Base-by-base conservation (phyloP, 257 asterid genomes). In the Petrea volubilis region DNA sequence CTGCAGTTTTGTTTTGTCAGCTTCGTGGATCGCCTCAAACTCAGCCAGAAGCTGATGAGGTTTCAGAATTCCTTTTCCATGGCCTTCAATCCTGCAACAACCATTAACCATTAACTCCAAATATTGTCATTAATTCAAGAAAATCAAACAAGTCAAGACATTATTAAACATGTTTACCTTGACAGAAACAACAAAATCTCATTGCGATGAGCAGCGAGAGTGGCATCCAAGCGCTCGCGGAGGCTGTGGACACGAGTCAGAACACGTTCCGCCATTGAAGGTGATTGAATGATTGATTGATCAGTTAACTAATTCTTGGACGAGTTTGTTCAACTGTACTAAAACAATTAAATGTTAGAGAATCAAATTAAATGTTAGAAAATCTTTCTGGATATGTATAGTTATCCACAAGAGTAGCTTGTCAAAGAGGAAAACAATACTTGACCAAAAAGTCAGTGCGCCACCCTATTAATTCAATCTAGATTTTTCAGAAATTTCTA, bases 201-300 rank as follows among this genome's bases (percentile, higher is more conserved):
- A 33, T 85, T 77, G 71, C 90, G 97, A 29, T 86, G 92, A 70
- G 91, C 81, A 29, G 88, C 77, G 38, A 90, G 76, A 63, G 92
- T 88, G 64, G 88, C 85, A 68, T 90, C 90, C 76, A 90, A 80
- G 13, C 90, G 86, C 70, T 90, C 96, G 1, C 83, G 90, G n/a
- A 87, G 92, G 82, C 92, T 87, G 80, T 87, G 95, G 57, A 86
- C 95, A 27, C 94, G 86, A 31, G 83, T 80, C 66, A 87, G 72
- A 63, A 83, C 87, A 78, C 80, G 88, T 53, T 85, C 90, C 58
- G 89, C 90, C 96, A 87, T 90, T 43, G 82, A 62, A 41, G 38
- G 59, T 60, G 77, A 29, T 71, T 60, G 74, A 57, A 58, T n/a
- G n/a, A n/a, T n/a, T n/a, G n/a, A n/a, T n/a, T n/a, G 43, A 38